Conservation (phyloP, 805 yeast genomes). For the Metschnikowia noctiluminum region DNA sequence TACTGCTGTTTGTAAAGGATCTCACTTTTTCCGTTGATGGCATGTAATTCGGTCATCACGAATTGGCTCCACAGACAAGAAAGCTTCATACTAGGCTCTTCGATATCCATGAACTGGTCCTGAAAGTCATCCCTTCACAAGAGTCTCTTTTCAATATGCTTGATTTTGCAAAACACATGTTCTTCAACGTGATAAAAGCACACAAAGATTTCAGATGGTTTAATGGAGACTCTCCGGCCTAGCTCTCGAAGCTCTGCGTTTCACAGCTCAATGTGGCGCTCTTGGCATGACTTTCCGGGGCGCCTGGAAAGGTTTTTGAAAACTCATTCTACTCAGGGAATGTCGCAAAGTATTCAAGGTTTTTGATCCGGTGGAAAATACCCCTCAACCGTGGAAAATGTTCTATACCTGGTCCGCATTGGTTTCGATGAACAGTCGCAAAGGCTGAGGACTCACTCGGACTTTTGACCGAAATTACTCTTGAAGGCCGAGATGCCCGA, state of each 20-base stretch:
- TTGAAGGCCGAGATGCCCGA: no score
- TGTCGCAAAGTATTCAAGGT: neutral
- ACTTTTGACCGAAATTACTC: neutral
- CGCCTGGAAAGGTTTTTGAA: neutral
- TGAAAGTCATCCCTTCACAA: neutral
- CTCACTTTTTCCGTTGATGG: neutral
- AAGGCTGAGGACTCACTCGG: neutral
- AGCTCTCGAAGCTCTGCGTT: neutral
- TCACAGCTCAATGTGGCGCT: constrained; percentile 2
- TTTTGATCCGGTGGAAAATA: neutral
- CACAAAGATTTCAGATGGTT: neutral
- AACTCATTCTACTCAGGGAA: neutral
- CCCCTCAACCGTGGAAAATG: neutral
- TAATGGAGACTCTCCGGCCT: neutral
- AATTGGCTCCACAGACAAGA: neutral
- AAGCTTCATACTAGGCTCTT: neutral
- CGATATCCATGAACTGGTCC: neutral
- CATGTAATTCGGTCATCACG: neutral
- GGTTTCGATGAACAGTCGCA: neutral
- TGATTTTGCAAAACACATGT: neutral
- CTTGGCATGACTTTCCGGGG: neutral
- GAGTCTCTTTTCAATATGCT: neutral
- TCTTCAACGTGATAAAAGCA: neutral
- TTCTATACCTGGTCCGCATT: neutral
- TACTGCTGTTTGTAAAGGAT: neutral